phyloP scores from a whole-genome alignment of 148 eudicot genomes.

The Cornus controversa region DNA sequence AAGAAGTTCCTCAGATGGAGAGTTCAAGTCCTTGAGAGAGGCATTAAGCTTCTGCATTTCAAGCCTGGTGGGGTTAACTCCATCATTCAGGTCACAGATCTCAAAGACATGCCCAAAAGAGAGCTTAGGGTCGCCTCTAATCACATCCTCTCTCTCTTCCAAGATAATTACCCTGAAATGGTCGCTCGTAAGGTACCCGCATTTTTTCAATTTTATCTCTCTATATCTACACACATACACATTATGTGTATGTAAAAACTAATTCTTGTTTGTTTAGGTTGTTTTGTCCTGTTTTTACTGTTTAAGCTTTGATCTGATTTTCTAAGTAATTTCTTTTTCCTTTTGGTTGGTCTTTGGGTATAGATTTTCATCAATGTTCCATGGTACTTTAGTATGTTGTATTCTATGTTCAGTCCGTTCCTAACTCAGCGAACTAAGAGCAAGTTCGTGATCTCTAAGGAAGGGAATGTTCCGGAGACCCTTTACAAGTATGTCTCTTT shows the following conservation, averaged over 20 bases:
- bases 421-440: slow-evolving; percentile 91
- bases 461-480: slow-evolving; percentile 73
- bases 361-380: slow-evolving; percentile 96
- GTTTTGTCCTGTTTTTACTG: not conserved
- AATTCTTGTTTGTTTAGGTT: no score
- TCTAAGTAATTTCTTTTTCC: slow-evolving; percentile 6
- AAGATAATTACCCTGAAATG: slow-evolving; percentile 96
- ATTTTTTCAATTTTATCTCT: not conserved
- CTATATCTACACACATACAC: no score
- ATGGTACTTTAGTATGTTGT: slow-evolving; percentile 88
- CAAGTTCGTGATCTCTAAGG: slow-evolving; percentile 91
- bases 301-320: not conserved
- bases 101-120: slow-evolving; percentile 92
- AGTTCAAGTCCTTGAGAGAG: slow-evolving; percentile 85
- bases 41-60: slow-evolving; percentile 67
- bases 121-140: slow-evolving; percentile 86
- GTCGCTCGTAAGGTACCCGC: slow-evolving; percentile 80
- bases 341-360: not conserved
- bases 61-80: slow-evolving; percentile 83
- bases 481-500: slow-evolving; percentile 70
- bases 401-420: slow-evolving; percentile 92
- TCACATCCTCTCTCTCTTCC: slow-evolving; percentile 79
- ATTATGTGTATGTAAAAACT: no score
- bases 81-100: slow-evolving; percentile 91
- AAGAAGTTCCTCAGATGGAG: slow-evolving; percentile 84